These are phyloP conservation scores for Epichloe elymi DNA, from an alignment of 2,329 filamentous ascomycete species.

Conservation along the genomic window DNA sequence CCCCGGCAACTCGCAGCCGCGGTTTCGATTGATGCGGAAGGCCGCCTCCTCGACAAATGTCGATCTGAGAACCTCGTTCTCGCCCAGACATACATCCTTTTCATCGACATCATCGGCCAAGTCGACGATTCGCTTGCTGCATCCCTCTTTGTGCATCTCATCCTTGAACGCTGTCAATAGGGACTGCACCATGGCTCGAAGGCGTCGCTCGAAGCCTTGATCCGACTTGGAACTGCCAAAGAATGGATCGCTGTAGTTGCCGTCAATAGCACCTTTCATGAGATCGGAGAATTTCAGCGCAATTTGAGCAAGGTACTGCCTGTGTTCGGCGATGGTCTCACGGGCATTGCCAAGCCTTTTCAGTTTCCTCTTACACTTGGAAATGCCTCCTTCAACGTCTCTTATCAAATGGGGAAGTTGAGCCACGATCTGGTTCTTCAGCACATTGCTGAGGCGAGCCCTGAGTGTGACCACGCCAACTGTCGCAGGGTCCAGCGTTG, in stretches of 20 bases:
- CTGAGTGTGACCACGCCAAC: constrained; percentile 36
- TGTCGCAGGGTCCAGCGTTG: constrained; percentile 16
- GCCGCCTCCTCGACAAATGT: constrained; percentile 11
- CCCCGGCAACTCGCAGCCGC: constrained; percentile 41
- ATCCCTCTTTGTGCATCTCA: constrained; percentile 28
- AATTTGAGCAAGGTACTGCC: constrained; percentile 30
- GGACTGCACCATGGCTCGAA: constrained; percentile 42
- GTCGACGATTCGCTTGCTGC: constrained; percentile 16
- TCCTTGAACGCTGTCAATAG: constrained; percentile 27
- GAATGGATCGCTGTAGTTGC: constrained; percentile 36
- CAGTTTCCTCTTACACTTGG: constrained; percentile 24
- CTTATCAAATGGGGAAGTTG: constrained; percentile 31
- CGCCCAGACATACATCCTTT: neutral
- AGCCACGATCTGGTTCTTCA: constrained; percentile 30
- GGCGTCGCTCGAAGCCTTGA: constrained; percentile 25
- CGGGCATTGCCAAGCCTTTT: constrained; percentile 35
- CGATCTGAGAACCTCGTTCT: constrained; percentile 1
- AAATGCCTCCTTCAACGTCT: constrained; percentile 26
- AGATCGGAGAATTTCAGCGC: constrained; percentile 31
- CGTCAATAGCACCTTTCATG: constrained; percentile 32
- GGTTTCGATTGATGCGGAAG: constrained; percentile 9
- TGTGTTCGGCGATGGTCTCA: constrained; percentile 31
- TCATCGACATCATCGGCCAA: constrained; percentile 13
- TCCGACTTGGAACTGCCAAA: constrained; percentile 26
- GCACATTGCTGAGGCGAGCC: constrained; percentile 34